Evolutionary conservation across 2,329 filamentous ascomycete genomes (phyloP), one percentile per base, ranked within the genome.

Genomic region (Neofusicoccum umdonicola): DNA sequence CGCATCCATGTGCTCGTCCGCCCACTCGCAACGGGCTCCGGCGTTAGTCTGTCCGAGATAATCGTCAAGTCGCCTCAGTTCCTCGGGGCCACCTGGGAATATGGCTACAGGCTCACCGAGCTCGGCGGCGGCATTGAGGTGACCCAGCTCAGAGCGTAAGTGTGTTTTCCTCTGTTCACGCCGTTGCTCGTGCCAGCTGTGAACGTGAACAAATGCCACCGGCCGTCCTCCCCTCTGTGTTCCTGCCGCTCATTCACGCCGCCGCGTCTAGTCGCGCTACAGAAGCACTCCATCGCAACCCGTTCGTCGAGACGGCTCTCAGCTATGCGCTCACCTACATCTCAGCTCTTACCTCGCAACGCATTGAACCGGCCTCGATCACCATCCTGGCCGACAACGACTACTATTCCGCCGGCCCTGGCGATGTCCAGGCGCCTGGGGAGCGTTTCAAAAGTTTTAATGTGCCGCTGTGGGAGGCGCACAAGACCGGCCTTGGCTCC

Each of bases 401-500:
- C 81, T 99, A 99, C 84, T 99, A 98, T 82, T 97, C 95, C 66
- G 64, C 67, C 77, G 65, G 75, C 72, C 27, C 72, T 70, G 65
- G 73, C 71, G 69, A 66, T 11, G 45, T 69, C n/a, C 65, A 68
- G 27, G 66, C 68, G 11, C 65, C 78, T 71, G 41, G 42, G 48
- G 63, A 62, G 15, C 87, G 87, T 67, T 98, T 98, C 80, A 85
- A 87, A 68, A 85, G 89, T 74, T 97, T 97, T 79, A 84, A 86
- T 48, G 88, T 94, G 15, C 86, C 88, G 5, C 85, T 99, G 41
- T 80, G 84, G 65, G 84, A 88, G 67, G 93, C 94, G 15, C 90
- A 97, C 84, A 99, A 99, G 82, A 99, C 95, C 0, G 95, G 95
- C 1, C 87, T 99, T 35, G 95, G 95, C 65, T 97, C 93, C 11